Conservation (phyloP, 2,329 filamentous ascomycete genomes). For the Aspergillus novoparasiticus region DNA sequence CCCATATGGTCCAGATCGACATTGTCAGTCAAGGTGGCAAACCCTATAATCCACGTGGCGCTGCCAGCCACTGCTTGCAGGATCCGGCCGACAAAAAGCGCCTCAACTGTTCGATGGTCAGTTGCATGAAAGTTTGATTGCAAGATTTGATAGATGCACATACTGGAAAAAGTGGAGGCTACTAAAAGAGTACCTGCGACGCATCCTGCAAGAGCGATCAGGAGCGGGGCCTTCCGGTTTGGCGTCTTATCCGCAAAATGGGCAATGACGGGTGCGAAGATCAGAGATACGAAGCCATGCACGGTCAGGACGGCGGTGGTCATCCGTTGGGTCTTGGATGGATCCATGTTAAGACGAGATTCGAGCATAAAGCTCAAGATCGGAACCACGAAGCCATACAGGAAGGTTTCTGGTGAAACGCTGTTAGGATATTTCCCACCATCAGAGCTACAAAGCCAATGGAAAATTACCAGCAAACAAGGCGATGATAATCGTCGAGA, state of each 20-base stretch:
- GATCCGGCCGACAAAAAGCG: constrained; percentile 30
- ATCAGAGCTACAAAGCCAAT: neutral
- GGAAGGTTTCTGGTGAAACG: constrained; percentile 28
- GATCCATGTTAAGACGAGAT: constrained; percentile 27
- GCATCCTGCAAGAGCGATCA: constrained; percentile 28
- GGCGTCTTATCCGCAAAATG: constrained; percentile 32
- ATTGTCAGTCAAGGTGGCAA: constrained; percentile 32
- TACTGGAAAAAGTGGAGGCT: constrained; percentile 25
- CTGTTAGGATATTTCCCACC: neutral
- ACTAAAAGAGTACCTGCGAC: constrained; percentile 30
- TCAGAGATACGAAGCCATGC: constrained; percentile 28
- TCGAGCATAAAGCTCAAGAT: constrained; percentile 37
- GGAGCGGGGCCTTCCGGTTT: constrained; percentile 25
- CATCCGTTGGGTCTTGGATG: constrained; percentile 26
- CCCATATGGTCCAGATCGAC: constrained; percentile 30
- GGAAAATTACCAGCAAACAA: constrained; percentile 17
- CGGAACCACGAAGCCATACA: constrained; percentile 38
- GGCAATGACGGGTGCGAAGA: constrained; percentile 29
- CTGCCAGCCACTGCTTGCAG: constrained; percentile 33
- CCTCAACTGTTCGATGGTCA: constrained; percentile 16
- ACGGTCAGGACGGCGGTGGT: constrained; percentile 28
- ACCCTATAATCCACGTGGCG: constrained; percentile 36
- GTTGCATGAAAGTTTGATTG: neutral
- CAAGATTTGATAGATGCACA: neutral
- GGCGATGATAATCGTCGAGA: constrained; percentile 14